These are phyloP conservation scores for Aureobasidium uvarum DNA, from an alignment of 2,329 filamentous ascomycete species.

Conservation along the genomic window DNA sequence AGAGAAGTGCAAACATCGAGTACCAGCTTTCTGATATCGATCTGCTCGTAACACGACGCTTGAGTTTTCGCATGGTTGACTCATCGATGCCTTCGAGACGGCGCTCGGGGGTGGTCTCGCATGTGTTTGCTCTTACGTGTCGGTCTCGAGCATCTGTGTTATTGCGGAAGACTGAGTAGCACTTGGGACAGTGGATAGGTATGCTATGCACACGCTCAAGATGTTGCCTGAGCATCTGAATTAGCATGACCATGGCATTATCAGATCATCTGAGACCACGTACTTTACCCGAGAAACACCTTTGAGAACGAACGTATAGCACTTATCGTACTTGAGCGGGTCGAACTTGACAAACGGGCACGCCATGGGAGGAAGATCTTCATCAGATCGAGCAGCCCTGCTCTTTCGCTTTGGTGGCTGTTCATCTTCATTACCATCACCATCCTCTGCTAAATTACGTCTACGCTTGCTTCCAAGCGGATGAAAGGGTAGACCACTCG, in stretches of 20 bases:
- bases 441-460: background rate
- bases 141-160: constrained; percentile 11
- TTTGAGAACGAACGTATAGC: constrained; percentile 17
- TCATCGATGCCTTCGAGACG: constrained; percentile 10
- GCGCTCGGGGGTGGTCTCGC: constrained; percentile 5
- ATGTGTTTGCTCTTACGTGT: constrained; percentile 2
- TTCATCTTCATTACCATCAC: constrained; percentile 13
- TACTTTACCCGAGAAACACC: constrained; percentile 21
- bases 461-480: background rate
- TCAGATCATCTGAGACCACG: background rate
- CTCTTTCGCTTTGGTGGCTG: constrained; percentile 8
- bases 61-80: constrained; percentile 7
- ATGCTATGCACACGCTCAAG: constrained; percentile 20
- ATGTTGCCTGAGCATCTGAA: background rate
- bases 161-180: constrained; percentile 17
- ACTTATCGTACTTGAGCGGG: constrained; percentile 20
- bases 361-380: constrained; percentile 1
- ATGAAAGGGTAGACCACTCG: background rate
- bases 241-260: background rate
- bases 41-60: constrained; percentile 7
- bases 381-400: background rate
- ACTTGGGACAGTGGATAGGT: constrained; percentile 16
- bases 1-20: constrained; percentile 10
- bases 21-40: constrained; percentile 16
- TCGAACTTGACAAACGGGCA: constrained; percentile 20